Base-by-base conservation (phyloP, 225 moss, liverwort and hornwort species). In the Takakia lepidozioides region DNA sequence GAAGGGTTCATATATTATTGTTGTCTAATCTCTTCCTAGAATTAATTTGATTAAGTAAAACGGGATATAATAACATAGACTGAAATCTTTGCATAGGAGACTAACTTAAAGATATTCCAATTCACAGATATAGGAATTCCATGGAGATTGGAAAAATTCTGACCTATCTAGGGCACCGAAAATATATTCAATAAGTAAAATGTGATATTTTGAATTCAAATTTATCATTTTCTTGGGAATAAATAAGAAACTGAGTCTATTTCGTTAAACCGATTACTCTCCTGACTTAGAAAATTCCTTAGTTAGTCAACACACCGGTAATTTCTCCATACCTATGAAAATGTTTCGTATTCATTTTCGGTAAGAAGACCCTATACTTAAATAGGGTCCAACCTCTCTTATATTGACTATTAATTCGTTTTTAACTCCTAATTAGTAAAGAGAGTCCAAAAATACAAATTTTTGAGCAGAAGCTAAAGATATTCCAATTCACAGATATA, bases 91-190 rank as follows among this genome's bases (percentile, higher is more conserved):
- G 5, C 49, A 49, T 29, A n/a, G n/a, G n/a, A 25, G 29, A 49
- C 34, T 30, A 49, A 49, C 29, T 27, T 26, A 48, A 48, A 48
- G 28, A 8, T 15, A 24, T 27, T 49, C 49, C 19, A 29, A 49
- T 49, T 49, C 49, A 29, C 8, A 49, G 34, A 30, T 29, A 49
- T 8, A 49, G 19, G 17, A 49, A 49, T 49, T 28, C 49, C 49
- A 49, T 49, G 34, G 21, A 49, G 34, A 49, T 25, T 3, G 17
- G 17, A 32, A 29, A 29, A 49, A 49, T 49, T 32, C 34, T 29
- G 49, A 29, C 8, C 18, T 49, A 29, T 49, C 49, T 49, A 29
- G 29, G 29, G 16, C 29, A 49, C 17, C 29, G 34, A 49, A 28
- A 45, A 45, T 20, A 24, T 24, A 45, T 45, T 45, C 25, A 21